A percentile compares a stretch with the other conserved stretches of the same genome.
Conservation (phyloP, 2,329 filamentous ascomycete species). For the Aspergillus pseudoterreus region DNA sequence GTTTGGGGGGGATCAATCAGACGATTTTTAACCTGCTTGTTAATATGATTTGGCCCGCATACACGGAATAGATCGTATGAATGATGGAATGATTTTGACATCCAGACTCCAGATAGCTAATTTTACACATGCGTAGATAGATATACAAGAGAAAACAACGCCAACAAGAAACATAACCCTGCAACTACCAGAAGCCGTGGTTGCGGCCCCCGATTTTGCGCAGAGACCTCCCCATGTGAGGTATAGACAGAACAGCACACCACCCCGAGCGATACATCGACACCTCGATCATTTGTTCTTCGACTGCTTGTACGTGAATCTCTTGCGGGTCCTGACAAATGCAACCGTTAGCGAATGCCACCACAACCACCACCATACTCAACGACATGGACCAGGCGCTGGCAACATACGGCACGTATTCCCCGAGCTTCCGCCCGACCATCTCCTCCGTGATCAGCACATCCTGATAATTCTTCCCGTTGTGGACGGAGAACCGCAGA, state of each 20-base stretch:
- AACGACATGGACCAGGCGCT: not conserved
- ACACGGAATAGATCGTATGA: conserved; percentile 1
- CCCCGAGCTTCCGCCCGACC: conserved; percentile 92
- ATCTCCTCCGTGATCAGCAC: conserved; percentile 88
- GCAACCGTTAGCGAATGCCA: not conserved
- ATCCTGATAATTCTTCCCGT: conserved; percentile 82
- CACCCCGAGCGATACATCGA: not conserved
- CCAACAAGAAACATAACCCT: not conserved
- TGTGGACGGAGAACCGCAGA: conserved; percentile 83
- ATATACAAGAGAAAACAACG: conserved; percentile 12
- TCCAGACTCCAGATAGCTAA: conserved; percentile 5
- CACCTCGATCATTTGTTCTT: conserved; percentile 60
- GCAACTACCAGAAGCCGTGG: too few relatives aligned
- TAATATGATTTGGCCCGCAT: not conserved
- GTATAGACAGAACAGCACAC: not conserved
- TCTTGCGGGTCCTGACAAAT: conserved; percentile 58
- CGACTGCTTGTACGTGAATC: conserved; percentile 64
- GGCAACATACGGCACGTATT: conserved; percentile 75
- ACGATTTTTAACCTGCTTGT: too few relatives aligned
- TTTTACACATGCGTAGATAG: conserved; percentile 7
- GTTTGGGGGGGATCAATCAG: conserved; percentile 4
- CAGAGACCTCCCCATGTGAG: too few relatives aligned
- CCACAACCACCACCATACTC: not conserved
- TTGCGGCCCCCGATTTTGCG: too few relatives aligned
- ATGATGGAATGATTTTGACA: conserved; percentile 4